A percentile compares a stretch with the other conserved stretches of the same genome.
These are phyloP conservation scores for Rostrohypoxylon terebratum DNA, from an alignment of 495 filamentous ascomycete genomes.

Conservation along the genomic window DNA sequence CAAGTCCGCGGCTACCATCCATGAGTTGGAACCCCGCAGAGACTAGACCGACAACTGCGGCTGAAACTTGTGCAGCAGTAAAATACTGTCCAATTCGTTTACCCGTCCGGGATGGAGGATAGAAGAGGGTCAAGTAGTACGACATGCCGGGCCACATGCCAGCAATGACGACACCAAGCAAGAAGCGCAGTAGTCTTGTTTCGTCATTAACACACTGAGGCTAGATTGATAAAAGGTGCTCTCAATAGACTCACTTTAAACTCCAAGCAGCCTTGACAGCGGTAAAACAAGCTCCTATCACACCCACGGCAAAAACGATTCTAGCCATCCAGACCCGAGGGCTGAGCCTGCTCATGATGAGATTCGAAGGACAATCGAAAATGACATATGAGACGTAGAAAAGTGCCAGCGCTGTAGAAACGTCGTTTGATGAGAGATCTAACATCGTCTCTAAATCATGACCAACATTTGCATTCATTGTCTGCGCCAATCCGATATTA, in stretches of 20 bases:
- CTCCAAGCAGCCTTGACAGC: conserved; percentile 86
- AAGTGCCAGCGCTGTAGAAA: conserved; percentile 83
- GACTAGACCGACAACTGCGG: conserved; percentile 88
- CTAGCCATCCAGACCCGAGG: conserved; percentile 93
- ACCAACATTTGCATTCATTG: conserved; percentile 77
- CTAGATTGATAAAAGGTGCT: neutral
- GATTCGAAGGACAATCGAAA: conserved; percentile 89
- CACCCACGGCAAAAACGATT: conserved; percentile 87
- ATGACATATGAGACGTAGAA: conserved; percentile 93
- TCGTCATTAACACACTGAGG: conserved; percentile 2
- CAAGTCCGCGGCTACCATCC: conserved; percentile 79
- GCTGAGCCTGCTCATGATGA: conserved; percentile 86
- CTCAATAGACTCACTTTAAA: conserved; percentile 71
- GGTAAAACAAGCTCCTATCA: conserved; percentile 84
- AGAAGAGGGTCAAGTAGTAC: conserved; percentile 92
- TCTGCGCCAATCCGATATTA: conserved; percentile 90
- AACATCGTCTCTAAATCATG: conserved; percentile 78
- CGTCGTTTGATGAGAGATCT: conserved; percentile 74
- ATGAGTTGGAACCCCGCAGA: conserved; percentile 93
- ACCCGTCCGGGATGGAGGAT: conserved; percentile 85
- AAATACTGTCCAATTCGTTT: conserved; percentile 92
- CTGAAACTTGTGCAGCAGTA: conserved; percentile 89
- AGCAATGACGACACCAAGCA: conserved; percentile 88
- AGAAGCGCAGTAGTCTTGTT: conserved; percentile 78
- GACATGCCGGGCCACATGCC: conserved; percentile 98